phyloP scores from a whole-genome alignment of 2,329 filamentous ascomycete species.

The Thermothelomyces thermophilus region DNA sequence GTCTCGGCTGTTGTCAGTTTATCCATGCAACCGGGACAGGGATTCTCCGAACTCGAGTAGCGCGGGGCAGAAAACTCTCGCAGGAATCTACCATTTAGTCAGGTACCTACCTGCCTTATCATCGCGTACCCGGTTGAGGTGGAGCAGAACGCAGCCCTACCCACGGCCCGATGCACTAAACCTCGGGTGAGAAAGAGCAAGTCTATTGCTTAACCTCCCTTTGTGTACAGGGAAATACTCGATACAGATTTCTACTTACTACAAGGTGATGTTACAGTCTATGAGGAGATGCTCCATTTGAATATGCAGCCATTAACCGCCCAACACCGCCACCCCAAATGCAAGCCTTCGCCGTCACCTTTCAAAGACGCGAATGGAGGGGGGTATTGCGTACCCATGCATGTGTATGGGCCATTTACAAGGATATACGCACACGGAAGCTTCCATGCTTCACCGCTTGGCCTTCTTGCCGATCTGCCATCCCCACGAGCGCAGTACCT shows the following conservation, averaged over 20 bases:
- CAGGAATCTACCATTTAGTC: too few relatives aligned
- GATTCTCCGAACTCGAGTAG: neutral
- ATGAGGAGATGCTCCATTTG: conserved; percentile 16
- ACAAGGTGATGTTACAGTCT: conserved; percentile 19
- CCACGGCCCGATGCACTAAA: too few relatives aligned
- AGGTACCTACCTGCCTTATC: too few relatives aligned
- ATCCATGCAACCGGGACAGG: neutral
- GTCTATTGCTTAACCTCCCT: neutral
- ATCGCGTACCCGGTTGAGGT: too few relatives aligned
- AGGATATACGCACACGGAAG: neutral
- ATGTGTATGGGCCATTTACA: neutral
- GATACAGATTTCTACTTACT: conserved; percentile 4
- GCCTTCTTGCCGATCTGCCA: conserved; percentile 81
- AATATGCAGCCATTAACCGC: conserved; percentile 7
- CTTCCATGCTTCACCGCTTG: conserved; percentile 21
- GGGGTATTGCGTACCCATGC: neutral
- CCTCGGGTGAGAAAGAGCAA: neutral
- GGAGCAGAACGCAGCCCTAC: too few relatives aligned
- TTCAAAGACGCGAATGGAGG: too few relatives aligned
- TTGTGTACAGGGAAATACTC: neutral
- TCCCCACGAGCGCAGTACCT: conserved; percentile 77
- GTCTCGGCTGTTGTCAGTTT: conserved; percentile 9
- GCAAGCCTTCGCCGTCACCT: neutral
- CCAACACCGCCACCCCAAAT: conserved; percentile 7
- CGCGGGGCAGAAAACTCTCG: neutral